Evolutionary conservation across 2,329 filamentous ascomycete genomes (phyloP), one percentile per base, ranked within the genome.

Genomic region (Diatrype stigma): DNA sequence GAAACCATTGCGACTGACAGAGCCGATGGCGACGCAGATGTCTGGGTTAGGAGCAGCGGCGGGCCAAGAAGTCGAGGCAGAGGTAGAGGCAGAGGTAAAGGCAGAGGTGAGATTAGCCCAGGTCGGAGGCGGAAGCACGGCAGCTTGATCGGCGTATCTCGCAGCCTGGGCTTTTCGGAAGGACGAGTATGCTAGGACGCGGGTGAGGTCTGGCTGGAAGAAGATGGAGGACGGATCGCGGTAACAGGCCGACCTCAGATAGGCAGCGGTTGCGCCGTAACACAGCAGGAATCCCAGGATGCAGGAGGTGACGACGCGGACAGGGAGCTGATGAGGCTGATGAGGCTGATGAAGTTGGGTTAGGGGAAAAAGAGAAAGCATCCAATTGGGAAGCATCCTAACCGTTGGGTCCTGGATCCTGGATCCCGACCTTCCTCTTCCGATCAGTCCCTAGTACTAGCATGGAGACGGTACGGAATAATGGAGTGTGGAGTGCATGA

Each of bases 181-280:
- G 17, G 58, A 49, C 30, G 60, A 62, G 48, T 62, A 62, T 10
- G 54, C 55, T 26, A 62, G 52, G 34, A 57, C 51, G 37, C 57
- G 60, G 21, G 60, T 57, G 42, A 48, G 55, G 37, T 60, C 55
- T 42, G 60, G 57, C 14, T 50, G 53, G 45, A 62, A 62, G 49
- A 62, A 62, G 42, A 54, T 28, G 44, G 60, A 62, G 19, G 60
- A 60, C 3, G 60, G 60, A 21, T 60, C 60, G 37, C 58, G 60
- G 46, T 53, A 60, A 48, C 60, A 60, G 45, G 50, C 54, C 7
- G 56, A 53, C 38, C 58, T 53, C 17, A 60, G 48, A 46, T 60
- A 60, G 44, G 51, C 34, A 45, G 52, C 54, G 35, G 53, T 34
- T n/a, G 56, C 11, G 16, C 34, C 48, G 42, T 59, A 62, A n/a